These are phyloP conservation scores for Exserohilum turcica DNA, from an alignment of 2,329 filamentous ascomycete species.

Conservation along the genomic window DNA sequence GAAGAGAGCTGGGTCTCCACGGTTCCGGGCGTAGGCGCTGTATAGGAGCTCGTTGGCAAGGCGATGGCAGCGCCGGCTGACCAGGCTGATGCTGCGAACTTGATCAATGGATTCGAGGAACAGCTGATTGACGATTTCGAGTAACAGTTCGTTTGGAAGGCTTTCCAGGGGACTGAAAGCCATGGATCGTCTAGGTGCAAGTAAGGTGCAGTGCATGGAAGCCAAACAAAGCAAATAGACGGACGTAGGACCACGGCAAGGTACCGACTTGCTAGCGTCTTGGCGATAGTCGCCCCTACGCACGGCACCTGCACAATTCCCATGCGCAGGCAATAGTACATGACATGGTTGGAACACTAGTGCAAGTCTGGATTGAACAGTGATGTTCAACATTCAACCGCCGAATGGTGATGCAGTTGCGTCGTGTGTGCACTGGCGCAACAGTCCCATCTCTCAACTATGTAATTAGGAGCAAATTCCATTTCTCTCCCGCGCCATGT, in stretches of 20 bases:
- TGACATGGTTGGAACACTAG: too few relatives aligned
- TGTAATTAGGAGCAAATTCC: constrained; percentile 1
- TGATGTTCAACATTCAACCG: constrained; percentile 9
- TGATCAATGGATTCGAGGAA: background rate
- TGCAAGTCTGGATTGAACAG: background rate
- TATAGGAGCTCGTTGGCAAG: constrained; percentile 5
- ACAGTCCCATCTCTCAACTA: constrained; percentile 17
- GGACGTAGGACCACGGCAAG: background rate
- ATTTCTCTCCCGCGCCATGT: constrained; percentile 1
- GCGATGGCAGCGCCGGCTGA: constrained; percentile 4
- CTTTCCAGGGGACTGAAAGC: background rate
- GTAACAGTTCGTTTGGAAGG: constrained; percentile 11
- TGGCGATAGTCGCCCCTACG: background rate
- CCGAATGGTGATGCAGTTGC: constrained; percentile 19
- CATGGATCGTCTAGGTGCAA: too few relatives aligned
- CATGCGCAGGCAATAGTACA: too few relatives aligned
- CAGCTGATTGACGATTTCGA: constrained; percentile 4
- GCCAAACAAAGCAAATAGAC: background rate
- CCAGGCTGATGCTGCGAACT: background rate
- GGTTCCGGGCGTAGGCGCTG: background rate
- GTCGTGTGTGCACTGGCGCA: constrained; percentile 8
- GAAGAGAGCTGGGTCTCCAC: constrained; percentile 1
- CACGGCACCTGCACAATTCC: background rate
- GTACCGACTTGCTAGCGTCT: background rate
- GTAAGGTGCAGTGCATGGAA: background rate